Evolutionary conservation across 1,284 basidiomycete genomes (phyloP).

Genomic region (Cryptococcus floricola): DNA sequence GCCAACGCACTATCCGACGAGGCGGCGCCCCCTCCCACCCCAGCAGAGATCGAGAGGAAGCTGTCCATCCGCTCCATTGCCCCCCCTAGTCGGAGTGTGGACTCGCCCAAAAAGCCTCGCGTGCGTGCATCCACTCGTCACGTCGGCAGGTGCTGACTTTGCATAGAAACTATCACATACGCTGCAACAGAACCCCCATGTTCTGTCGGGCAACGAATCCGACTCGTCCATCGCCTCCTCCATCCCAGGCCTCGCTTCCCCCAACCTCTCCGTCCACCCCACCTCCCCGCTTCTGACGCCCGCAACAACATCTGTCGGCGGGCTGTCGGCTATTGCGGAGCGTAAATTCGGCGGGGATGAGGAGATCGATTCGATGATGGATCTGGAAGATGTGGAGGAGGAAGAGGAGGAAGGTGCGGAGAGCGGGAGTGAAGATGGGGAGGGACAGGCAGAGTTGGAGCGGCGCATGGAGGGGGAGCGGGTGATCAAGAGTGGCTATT

Average conservation of each 20-base stretch:
- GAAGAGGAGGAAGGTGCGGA: slow-evolving; percentile 60
- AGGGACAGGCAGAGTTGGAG: slow-evolving; percentile 53
- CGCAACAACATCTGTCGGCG: slow-evolving; percentile 20
- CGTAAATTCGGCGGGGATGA: slow-evolving; percentile 39
- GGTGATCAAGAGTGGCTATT: slow-evolving; percentile 82
- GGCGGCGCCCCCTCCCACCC: slow-evolving; percentile 66
- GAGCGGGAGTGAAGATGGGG: slow-evolving; percentile 23
- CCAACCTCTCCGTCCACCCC: slow-evolving; percentile 8
- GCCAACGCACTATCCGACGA: too few relatives aligned
- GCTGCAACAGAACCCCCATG: slow-evolving; percentile 2
- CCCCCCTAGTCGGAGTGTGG: slow-evolving; percentile 10
- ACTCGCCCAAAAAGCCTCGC: slow-evolving; percentile 27
- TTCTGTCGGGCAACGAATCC: slow-evolving; percentile 69
- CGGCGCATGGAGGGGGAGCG: slow-evolving; percentile 66
- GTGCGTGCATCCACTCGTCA: slow-evolving; percentile 6
- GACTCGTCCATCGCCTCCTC: slow-evolving; percentile 66
- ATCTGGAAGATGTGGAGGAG: slow-evolving; percentile 64
- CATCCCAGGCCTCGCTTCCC: slow-evolving; percentile 38
- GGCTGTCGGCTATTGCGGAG: slow-evolving; percentile 36
- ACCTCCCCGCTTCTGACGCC: slow-evolving; percentile 27
- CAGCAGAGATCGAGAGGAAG: slow-evolving; percentile 80
- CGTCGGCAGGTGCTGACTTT: not conserved
- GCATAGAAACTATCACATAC: slow-evolving; percentile 16
- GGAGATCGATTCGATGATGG: slow-evolving; percentile 54
- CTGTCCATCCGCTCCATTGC: slow-evolving; percentile 63